Evolutionary conservation across 805 yeast genomes (phyloP), one percentile per base, ranked within the genome.

Genomic region (Metschnikowia bowlesiae): DNA sequence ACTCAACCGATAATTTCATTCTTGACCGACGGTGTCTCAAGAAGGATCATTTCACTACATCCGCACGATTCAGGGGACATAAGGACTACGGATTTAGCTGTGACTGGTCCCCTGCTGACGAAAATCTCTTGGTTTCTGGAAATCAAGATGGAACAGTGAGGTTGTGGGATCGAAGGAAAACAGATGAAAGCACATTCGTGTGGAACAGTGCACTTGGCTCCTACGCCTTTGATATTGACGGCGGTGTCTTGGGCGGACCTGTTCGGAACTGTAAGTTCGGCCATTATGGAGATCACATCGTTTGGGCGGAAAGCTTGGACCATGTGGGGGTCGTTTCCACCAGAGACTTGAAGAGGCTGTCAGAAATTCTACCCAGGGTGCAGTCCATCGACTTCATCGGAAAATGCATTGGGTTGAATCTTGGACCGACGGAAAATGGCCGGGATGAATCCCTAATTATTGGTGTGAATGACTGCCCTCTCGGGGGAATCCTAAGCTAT

Each of bases 261-360:
- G 74, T 82, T 9, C 61, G 86, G 38, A 78, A 80, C 54, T 70
- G 82, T 52, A 70, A 71, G 53, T 82, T 81, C 58, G 77, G 79
- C 58, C 57, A 64, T 9, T 60, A 62, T 11, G 81, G 84, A 2
- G 68, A 70, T 8, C 71, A 65, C 52, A 56, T 83, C 8, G 71
- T 76, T 10, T 79, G 82, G 74, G 83, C 83, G 3, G 87, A 83
- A 56, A 74, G 81, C 34, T 69, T 81, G 47, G 87, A 83, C 58
- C 80, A 79, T 55, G 79, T 78, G 6, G 83, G 83, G 10, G 55
- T 82, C 2, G 57, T 81, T 9, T 73, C 73, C 50, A 55, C 77
- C 49, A 53, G 61, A 28, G 71, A 67, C 47, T 57, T 70, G 51
- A n/a, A 33, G 8, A 47, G 44, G 8, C 46, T 46, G 28, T 33